phyloP scores from a whole-genome alignment of 2,329 filamentous ascomycete genomes.

The Diaporthe destruens region DNA sequence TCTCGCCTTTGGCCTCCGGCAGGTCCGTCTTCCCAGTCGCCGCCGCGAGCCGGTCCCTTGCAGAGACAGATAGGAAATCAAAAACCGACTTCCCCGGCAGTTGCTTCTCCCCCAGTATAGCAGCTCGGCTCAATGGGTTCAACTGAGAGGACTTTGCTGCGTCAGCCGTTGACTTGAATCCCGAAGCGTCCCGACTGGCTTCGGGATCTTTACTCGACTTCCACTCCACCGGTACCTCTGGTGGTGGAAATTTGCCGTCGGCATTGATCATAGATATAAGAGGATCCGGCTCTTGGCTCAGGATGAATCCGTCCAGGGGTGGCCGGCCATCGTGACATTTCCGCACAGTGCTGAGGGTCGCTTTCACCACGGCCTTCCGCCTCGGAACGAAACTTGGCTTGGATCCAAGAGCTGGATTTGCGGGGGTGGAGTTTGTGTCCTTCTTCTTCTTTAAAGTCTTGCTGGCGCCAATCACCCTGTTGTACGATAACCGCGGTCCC shows the following conservation, averaged over 20 bases:
- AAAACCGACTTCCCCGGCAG: slow-evolving; percentile 96
- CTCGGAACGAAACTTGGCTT: slow-evolving; percentile 84
- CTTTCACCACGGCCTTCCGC: slow-evolving; percentile 59
- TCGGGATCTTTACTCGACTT: slow-evolving; percentile 67
- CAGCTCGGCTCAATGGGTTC: slow-evolving; percentile 81
- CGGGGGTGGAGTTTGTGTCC: slow-evolving; percentile 58
- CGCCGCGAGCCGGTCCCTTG: slow-evolving; percentile 80
- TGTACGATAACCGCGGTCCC: slow-evolving; percentile 91
- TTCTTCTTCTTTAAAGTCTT: slow-evolving; percentile 81
- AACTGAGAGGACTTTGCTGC: slow-evolving; percentile 82
- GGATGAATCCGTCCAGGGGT: slow-evolving; percentile 83
- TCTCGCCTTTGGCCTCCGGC: slow-evolving; percentile 81
- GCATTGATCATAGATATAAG: slow-evolving; percentile 58
- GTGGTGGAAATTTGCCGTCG: slow-evolving; percentile 69
- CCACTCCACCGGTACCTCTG: slow-evolving; percentile 80
- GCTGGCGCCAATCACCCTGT: slow-evolving; percentile 81
- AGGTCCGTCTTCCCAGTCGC: slow-evolving; percentile 82
- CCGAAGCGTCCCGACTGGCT: slow-evolving; percentile 47
- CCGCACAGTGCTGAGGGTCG: slow-evolving; percentile 62
- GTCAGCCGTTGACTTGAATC: slow-evolving; percentile 77
- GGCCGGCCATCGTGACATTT: slow-evolving; percentile 87
- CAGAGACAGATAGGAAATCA: slow-evolving; percentile 85
- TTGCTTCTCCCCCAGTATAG: slow-evolving; percentile 82
- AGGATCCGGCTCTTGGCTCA: slow-evolving; percentile 68
- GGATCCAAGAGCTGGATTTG: slow-evolving; percentile 73